Conservation (phyloP, 768 basidiomycete genomes). For the Cyclocybe aegerita region DNA sequence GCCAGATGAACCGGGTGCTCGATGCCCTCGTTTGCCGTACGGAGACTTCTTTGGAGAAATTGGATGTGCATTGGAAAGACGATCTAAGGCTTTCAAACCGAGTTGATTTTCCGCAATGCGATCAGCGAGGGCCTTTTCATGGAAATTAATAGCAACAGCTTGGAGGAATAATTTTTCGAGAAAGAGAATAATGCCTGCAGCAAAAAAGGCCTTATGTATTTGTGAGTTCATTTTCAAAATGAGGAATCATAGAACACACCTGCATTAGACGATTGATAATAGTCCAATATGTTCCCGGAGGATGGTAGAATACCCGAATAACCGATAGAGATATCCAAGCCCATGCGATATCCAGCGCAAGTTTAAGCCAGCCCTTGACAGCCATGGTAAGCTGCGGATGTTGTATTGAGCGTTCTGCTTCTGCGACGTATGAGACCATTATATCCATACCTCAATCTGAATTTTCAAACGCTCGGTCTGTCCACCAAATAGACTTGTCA, state of each 20-base stretch:
- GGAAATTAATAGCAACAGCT: slow-evolving; percentile 80
- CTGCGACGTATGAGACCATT: not conserved
- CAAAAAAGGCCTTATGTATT: slow-evolving; percentile 39
- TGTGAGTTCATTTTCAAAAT: slow-evolving; percentile 3
- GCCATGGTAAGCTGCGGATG: slow-evolving; percentile 57
- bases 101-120: slow-evolving; percentile 69
- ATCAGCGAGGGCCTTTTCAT: slow-evolving; percentile 73
- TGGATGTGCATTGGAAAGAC: slow-evolving; percentile 65
- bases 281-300: slow-evolving; percentile 66
- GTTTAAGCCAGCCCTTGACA: slow-evolving; percentile 70
- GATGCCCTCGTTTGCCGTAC: slow-evolving; percentile 47
- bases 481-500: slow-evolving; percentile 56
- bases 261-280: slow-evolving; percentile 72
- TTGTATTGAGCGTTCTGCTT: not conserved
- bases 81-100: slow-evolving; percentile 69
- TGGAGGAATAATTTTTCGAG: slow-evolving; percentile 61
- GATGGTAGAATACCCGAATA: slow-evolving; percentile 55
- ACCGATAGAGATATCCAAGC: slow-evolving; percentile 74
- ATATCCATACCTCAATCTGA: slow-evolving; percentile 58
- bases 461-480: slow-evolving; percentile 66
- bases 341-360: slow-evolving; percentile 65
- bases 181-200: slow-evolving; percentile 41
- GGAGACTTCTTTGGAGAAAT: slow-evolving; percentile 32
- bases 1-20: slow-evolving; percentile 36
- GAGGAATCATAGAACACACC: slow-evolving; percentile 31